Conservation (phyloP, 192 early-diverging fungal genomes). For the Backusella psychrophila region DNA sequence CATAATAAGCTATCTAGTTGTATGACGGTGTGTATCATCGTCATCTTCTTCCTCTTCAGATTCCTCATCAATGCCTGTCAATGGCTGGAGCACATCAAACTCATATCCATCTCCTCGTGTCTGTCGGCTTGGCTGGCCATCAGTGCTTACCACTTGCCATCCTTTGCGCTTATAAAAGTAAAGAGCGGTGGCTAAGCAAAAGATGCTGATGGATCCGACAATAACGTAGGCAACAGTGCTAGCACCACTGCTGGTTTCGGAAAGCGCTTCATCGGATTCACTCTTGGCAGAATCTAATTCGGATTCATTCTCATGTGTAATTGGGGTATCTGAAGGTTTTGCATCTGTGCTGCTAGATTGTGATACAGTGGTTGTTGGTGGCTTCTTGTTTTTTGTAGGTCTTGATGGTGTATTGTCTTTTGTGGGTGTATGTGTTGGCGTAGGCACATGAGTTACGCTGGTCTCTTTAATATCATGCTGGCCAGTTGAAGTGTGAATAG, state of each 20-base stretch:
- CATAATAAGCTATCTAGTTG: not conserved
- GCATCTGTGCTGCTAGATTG: not conserved
- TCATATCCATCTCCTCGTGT: conserved; percentile 16
- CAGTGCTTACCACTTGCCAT: not conserved
- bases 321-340: not conserved
- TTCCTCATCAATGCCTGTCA: conserved; percentile 14
- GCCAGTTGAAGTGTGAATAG: not conserved
- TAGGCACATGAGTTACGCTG: not conserved
- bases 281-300: not conserved
- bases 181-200: conserved; percentile 13
- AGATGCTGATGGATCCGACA: conserved; percentile 20
- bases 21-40: not conserved
- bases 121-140: not conserved
- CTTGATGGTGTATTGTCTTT: not conserved
- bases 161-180: conserved; percentile 18
- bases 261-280: not conserved
- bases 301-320: not conserved
- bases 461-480: not conserved
- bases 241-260: not conserved
- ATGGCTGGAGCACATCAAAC: conserved; percentile 13
- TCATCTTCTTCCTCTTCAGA: conserved; percentile 17
- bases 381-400: conserved; percentile 11
- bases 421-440: not conserved
- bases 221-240: conserved; percentile 10
- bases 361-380: not conserved